Evolutionary conservation across 2,329 filamentous ascomycete species (phyloP), one percentile per base, ranked within the genome.

Genomic region (Atkinsonella hypoxylon): DNA sequence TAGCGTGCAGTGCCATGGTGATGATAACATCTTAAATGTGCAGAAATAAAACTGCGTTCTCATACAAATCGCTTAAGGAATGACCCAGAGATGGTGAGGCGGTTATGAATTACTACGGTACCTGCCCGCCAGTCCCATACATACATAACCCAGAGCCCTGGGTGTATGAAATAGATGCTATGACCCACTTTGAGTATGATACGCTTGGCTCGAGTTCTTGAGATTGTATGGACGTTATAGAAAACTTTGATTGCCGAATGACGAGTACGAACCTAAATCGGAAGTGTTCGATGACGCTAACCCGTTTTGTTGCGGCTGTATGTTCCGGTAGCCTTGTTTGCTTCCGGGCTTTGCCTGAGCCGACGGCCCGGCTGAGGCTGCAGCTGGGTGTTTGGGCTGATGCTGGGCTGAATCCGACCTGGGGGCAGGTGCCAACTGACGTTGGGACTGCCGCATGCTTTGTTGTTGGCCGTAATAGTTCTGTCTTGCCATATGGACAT

Each of bases 401-500:
- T 34, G 47, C 17, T 18, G 36, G 46, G 30, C 18, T 22, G 18
- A 46, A 38, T 15, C 30, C 18, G 18, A 22, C 11, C 36, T 12
- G 30, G 34, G 12, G 32, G 31, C 15, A 17, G 47, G 45, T n/a
- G 32, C 22, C 34, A 49, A 45, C 1, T 49, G 46, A 36, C 34
- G 50, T 17, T 34, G 18, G 8, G 18, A n/a, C 32, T 47, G 45
- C 20, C 40, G 47, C 30, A 17, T 41, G n/a, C 9, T n/a, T 41
- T 49, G 46, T n/a, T 38, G 50, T 30, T 52, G 50, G 20, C 40
- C 17, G 26, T 49, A 49, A 20, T 52, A 49, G 22, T 36, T 46
- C 12, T 48, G 45, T 26, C 20, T 39, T 26, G 46, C 41, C 30
- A 45, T 30, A 22, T 52, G 42, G 9, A 42, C 30, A 48, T 38